Evolutionary conservation across 2,329 filamentous ascomycete species (phyloP), one percentile per base, ranked within the genome.

Genomic region (Pyrenophora graminea): DNA sequence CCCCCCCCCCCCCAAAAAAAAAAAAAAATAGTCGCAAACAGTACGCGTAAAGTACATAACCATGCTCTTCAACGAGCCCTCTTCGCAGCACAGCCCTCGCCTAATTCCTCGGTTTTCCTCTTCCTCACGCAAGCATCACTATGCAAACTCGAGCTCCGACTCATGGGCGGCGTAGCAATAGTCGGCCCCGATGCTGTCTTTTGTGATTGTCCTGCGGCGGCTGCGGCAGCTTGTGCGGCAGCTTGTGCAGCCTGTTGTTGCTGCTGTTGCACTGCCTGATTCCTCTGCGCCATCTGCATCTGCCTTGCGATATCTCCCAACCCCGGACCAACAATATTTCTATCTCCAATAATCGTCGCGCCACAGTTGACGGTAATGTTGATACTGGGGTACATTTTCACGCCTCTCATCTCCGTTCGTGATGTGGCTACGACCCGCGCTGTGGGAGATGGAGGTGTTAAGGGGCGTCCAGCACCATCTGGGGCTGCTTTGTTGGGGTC

Each of bases 341-440:
- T 56, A 43, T 72, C 69, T 1, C 69, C 69, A 17, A 70, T 59
- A 2, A 72, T 60, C 9, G 69, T 72, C 25, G 67, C 64, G 48
- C 68, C 68, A 45, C 69, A 72, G 45, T 70, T 69, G 13, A 72
- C 53, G 1, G 63, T 71, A 48, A 72, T 67, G 51, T 66, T 67
- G 39, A 71, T 47, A 19, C 59, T 69, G 3, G 55, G 51, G 1
- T 43, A 53, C 2, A 47, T 40, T 17, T 56, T 59, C 18, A 53
- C 18, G 34, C 46, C 48, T 6, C 41, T 45, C 3, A 51, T 44
- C 27, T 53, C 52, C 3, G 53, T 56, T 10, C 51, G 45, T 23
- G 40, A 46, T 13, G 44, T 52, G 17, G 50, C 31, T 38, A 47
- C 30, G 25, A 53, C 40, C 41, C n/a, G 18, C 38, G 37, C 19